phyloP scores from a whole-genome alignment of 495 filamentous ascomycete species.

The Tuber indicum region DNA sequence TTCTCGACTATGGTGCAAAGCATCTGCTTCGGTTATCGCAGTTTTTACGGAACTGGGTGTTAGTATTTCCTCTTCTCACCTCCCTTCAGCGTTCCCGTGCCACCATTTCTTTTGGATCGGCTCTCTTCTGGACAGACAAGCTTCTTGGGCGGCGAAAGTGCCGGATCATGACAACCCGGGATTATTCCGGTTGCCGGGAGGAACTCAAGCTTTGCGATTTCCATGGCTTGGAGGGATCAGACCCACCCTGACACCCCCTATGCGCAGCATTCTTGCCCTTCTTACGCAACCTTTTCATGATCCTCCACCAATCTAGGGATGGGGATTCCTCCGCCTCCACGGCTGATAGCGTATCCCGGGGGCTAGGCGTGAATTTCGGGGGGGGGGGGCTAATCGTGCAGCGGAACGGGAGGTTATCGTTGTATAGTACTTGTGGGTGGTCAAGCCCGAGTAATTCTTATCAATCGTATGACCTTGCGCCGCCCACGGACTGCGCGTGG shows the following conservation, averaged over 20 bases:
- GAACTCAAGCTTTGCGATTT: background rate
- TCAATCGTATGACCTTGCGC: background rate
- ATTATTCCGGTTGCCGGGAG: no score
- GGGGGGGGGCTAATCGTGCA: background rate
- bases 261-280: background rate
- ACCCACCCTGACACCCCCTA: background rate
- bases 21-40: no score
- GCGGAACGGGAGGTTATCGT: background rate
- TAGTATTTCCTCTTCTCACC: no score
- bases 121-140: background rate
- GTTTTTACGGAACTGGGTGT: no score
- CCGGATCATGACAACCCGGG: background rate
- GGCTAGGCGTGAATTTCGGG: background rate
- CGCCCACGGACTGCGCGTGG: background rate
- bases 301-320: background rate
- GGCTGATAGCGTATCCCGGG: background rate
- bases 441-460: background rate
- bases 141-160: background rate
- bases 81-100: no score
- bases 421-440: background rate
- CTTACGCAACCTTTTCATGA: background rate
- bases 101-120: background rate
- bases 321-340: background rate
- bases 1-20: no score
- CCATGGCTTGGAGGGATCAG: no score